Base-by-base conservation (phyloP, 2,329 filamentous ascomycete species). In the Plenodomus tracheiphilus region DNA sequence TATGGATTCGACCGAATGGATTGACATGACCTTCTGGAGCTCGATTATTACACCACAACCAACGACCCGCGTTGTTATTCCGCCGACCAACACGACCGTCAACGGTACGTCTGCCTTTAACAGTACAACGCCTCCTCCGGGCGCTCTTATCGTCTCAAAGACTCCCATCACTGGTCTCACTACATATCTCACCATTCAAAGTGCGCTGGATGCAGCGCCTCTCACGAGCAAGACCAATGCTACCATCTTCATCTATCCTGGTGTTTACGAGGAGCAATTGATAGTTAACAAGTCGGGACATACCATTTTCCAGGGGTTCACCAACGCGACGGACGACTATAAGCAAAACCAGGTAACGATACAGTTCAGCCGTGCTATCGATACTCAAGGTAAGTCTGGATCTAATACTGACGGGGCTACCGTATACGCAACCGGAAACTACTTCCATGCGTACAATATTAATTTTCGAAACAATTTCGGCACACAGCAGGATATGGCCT, bases 191-290 rank as follows among this genome's bases (percentile, higher is more conserved):
- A 74, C 68, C 2, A 72, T 75, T 18, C 71, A 72, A 44, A 62
- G 58, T 49, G 73, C 70, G 18, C 57, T 75, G 11, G 58, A 72
- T 43, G 70, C 65, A 28, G 61, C 64, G 10, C 69, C 72, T 4
- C 65, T 61, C 9, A 68, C 69, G 1, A 72, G 67, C 50, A 73
- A 72, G 57, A 64, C 37, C 2, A 67, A 68, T 22, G 60, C 68
- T 22, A 75, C 72, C 1, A 66, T 75, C 6, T 74, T 75, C 53
- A 74, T 75, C 47, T 74, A 74, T 46, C 72, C 72, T 22, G 73
- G 73, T 25, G 60, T 64, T 2, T 75, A 75, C 49, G 56, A 72
- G 15, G 73, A 75, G 54, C 68, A 75, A 56, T 57, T 75, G 17
- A 59, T 72, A 11, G 56, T 75, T 39, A 73, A 64, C 54, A 70